phyloP scores from a whole-genome alignment of 2,329 filamentous ascomycete species.

The Colletotrichum sublineola region DNA sequence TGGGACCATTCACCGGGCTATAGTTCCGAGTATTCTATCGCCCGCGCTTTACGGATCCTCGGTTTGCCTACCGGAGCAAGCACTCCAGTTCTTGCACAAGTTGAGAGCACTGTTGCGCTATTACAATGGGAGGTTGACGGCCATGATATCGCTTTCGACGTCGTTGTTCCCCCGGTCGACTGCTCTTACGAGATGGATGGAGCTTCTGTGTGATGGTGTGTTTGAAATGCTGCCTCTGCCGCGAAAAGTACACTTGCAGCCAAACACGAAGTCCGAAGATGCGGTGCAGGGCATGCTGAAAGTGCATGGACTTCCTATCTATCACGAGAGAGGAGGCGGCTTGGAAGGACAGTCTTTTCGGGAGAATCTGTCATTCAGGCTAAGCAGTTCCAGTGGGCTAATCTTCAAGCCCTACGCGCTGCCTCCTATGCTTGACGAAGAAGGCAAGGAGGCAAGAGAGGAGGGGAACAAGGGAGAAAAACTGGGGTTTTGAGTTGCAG shows the following conservation, averaged over 20 bases:
- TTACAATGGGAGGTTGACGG: slow-evolving; percentile 74
- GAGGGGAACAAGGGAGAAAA: slow-evolving; percentile 71
- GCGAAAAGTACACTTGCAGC: slow-evolving; percentile 66
- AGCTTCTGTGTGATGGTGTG: slow-evolving; percentile 86
- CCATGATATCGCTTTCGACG: slow-evolving; percentile 82
- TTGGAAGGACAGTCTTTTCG: slow-evolving; percentile 75
- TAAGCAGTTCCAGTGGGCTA: slow-evolving; percentile 84
- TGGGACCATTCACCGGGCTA: slow-evolving; percentile 79
- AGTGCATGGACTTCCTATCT: slow-evolving; percentile 84
- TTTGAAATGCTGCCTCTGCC: slow-evolving; percentile 82
- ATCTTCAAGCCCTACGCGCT: slow-evolving; percentile 90
- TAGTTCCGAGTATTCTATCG: slow-evolving; percentile 88
- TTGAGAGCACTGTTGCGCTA: slow-evolving; percentile 81
- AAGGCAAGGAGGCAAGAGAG: slow-evolving; percentile 61
- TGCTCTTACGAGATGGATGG: slow-evolving; percentile 87
- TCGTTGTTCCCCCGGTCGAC: slow-evolving; percentile 82
- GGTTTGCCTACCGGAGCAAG: slow-evolving; percentile 76
- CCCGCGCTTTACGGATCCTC: slow-evolving; percentile 84
- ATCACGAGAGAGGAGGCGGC: slow-evolving; percentile 90
- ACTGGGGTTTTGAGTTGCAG: slow-evolving; percentile 74
- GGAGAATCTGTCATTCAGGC: slow-evolving; percentile 90
- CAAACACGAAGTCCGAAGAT: slow-evolving; percentile 71
- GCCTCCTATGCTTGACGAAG: slow-evolving; percentile 82
- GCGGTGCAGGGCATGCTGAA: slow-evolving; percentile 88
- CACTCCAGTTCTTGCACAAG: slow-evolving; percentile 85